Evolutionary conservation across 2,329 filamentous ascomycete genomes (phyloP), one percentile per base, ranked within the genome.

Genomic region (Coniochaeta sp.): DNA sequence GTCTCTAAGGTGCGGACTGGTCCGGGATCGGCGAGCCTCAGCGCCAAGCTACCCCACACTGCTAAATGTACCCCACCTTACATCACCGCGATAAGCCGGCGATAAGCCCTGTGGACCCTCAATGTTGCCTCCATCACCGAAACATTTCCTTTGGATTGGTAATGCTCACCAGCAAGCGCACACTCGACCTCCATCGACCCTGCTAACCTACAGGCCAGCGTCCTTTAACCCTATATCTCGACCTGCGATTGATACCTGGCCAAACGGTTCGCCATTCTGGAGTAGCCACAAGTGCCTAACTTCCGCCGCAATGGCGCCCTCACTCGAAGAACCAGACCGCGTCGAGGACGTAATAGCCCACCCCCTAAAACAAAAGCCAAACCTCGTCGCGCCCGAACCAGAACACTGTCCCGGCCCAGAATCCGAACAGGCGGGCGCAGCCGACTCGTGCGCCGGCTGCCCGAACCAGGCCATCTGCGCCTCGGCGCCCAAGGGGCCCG

Each of bases 381-480:
- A 91, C 64, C 89, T 99, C 59, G 90, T 98, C 64, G 95, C 95
- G 22, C 93, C 95, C 44, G 93, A 98, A 72, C 93, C 93, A 77
- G 92, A 98, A 75, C 93, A 98, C 79, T 99, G 95, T 70, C 93
- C 93, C 3, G 95, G 95, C 0, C 95, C 91, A 4, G 90, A 93
- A 70, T 91, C 89, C 16, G 81, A 91, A 65, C 77, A 84, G 65
- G 87, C 87, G 60, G 87, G 87, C 63, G 81, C 80, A 62, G 84
- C 85, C 58, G 93, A 96, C 75, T 92, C 91, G 50, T 99, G 95
- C 78, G 91, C 89, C 55, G 93, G 93, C 59, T 99, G 95, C 71
- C 95, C 95, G 1, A 99, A 99, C 78, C 93, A 99, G 77, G 80
- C 86, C 55, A 96, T 99, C 68, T 99, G 95, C 79, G 93, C 93